These are phyloP conservation scores for Rachicladosporium sp. DNA, from an alignment of 2,329 filamentous ascomycete genomes.

Conservation along the genomic window DNA sequence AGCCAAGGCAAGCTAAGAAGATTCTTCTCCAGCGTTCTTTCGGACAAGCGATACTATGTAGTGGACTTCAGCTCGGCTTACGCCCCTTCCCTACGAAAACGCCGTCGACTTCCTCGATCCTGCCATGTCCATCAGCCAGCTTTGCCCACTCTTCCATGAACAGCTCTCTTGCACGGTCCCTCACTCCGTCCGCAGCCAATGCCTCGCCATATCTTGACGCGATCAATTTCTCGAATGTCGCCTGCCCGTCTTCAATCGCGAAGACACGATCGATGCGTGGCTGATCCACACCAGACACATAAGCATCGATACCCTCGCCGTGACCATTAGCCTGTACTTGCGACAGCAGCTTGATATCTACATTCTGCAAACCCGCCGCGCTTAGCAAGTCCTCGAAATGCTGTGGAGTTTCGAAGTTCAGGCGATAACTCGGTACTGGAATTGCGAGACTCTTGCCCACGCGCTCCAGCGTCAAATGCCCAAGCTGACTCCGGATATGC, in stretches of 20 bases:
- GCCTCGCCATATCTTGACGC: constrained; percentile 13
- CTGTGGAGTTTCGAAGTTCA: constrained; percentile 22
- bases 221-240: constrained; percentile 24
- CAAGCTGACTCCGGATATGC: constrained; percentile 25
- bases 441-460: constrained; percentile 23
- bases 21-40: too few species aligned
- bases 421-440: constrained; percentile 25
- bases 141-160: constrained; percentile 26
- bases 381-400: constrained; percentile 23
- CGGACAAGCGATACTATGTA: too few species aligned
- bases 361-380: constrained; percentile 24
- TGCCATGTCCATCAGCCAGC: constrained; percentile 23
- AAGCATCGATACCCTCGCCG: constrained; percentile 17
- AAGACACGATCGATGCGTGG: constrained; percentile 2
- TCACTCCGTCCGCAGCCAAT: constrained; percentile 21
- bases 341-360: constrained; percentile 18
- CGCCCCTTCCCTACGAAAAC: constrained; percentile 27
- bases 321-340: constrained; percentile 20
- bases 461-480: constrained; percentile 27
- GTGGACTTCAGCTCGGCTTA: constrained; percentile 10
- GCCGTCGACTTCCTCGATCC: constrained; percentile 27
- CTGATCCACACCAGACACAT: constrained; percentile 2
- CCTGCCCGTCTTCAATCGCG: constrained; percentile 6
- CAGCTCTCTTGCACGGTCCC: constrained; percentile 21
- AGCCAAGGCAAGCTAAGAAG: constrained; percentile 1